These are phyloP conservation scores for Aspergillus ellipticus DNA, from an alignment of 495 filamentous ascomycete species.

Conservation along the genomic window DNA sequence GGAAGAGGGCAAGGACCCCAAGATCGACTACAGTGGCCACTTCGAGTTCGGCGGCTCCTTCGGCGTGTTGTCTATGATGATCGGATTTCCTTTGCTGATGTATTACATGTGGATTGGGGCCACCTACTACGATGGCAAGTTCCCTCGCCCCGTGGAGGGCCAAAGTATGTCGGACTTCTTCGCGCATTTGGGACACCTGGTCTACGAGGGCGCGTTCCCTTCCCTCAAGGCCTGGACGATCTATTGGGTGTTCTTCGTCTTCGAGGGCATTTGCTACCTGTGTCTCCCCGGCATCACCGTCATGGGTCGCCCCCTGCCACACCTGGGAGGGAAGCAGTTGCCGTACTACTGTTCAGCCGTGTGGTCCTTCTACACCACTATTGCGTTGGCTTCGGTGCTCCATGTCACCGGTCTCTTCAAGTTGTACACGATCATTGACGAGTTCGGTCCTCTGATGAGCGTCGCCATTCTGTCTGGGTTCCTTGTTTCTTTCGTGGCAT, in stretches of 20 bases:
- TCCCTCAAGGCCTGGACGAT: constrained; percentile 76
- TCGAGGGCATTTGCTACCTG: constrained; percentile 77
- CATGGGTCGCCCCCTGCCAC: constrained; percentile 80
- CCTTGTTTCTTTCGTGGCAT: constrained; percentile 74
- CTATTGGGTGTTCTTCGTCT: constrained; percentile 89
- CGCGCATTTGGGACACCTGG: constrained; percentile 60
- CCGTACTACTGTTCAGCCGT: constrained; percentile 91
- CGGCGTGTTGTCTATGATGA: constrained; percentile 80
- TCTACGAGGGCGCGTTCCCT: constrained; percentile 80
- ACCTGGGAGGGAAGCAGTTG: constrained; percentile 77
- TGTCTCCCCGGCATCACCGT: constrained; percentile 77
- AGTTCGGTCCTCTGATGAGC: constrained; percentile 86
- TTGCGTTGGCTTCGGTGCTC: constrained; percentile 59
- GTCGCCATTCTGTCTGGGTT: constrained; percentile 90
- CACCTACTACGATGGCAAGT: constrained; percentile 79
- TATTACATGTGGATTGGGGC: constrained; percentile 99
- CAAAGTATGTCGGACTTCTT: constrained; percentile 67
- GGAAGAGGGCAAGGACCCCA: constrained; percentile 66
- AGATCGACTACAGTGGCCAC: constrained; percentile 72
- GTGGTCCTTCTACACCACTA: constrained; percentile 81
- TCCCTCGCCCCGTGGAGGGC: constrained; percentile 63
- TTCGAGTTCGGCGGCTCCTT: constrained; percentile 86
- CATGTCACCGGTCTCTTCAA: constrained; percentile 83
- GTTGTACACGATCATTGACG: constrained; percentile 90
- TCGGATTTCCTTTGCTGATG: constrained; percentile 89